These are phyloP conservation scores for Neoboletus brunneissimus DNA, from an alignment of 768 basidiomycete species.

Conservation along the genomic window DNA sequence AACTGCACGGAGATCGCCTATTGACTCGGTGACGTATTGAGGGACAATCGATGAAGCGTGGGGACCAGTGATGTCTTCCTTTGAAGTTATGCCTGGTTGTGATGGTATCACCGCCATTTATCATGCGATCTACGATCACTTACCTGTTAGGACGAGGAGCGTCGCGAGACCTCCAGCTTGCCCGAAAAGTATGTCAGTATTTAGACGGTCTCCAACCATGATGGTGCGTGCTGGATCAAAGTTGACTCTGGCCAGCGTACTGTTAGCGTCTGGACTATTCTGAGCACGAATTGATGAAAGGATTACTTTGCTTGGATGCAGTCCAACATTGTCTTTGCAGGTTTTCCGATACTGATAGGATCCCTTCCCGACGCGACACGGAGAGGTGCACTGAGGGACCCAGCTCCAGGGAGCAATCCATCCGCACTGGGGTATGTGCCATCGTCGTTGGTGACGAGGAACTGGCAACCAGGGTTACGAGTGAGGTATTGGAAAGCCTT, in stretches of 20 bases:
- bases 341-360: slow-evolving; percentile 86
- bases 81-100: slow-evolving; percentile 67
- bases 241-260: slow-evolving; percentile 54
- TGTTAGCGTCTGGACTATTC: slow-evolving; percentile 9
- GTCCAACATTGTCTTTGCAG: slow-evolving; percentile 88
- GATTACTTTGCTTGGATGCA: slow-evolving; percentile 78
- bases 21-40: slow-evolving; percentile 72
- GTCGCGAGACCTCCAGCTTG: slow-evolving; percentile 82
- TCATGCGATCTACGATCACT: slow-evolving; percentile 8
- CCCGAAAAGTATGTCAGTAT: slow-evolving; percentile 95
- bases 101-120: neutral
- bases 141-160: slow-evolving; percentile 90
- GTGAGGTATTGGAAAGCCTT: slow-evolving; percentile 90
- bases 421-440: slow-evolving; percentile 81
- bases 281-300: neutral
- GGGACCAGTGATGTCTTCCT: slow-evolving; percentile 69
- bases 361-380: slow-evolving; percentile 65
- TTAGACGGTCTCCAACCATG: slow-evolving; percentile 94
- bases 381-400: slow-evolving; percentile 80
- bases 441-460: slow-evolving; percentile 91
- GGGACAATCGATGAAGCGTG: slow-evolving; percentile 72
- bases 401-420: slow-evolving; percentile 79
- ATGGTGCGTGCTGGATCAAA: slow-evolving; percentile 86
- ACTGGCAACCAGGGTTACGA: slow-evolving; percentile 73
- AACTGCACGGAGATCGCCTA: slow-evolving; percentile 71